Base-by-base conservation (phyloP, 352 stramenopile genomes). In the Globisporangium ultimum region DNA sequence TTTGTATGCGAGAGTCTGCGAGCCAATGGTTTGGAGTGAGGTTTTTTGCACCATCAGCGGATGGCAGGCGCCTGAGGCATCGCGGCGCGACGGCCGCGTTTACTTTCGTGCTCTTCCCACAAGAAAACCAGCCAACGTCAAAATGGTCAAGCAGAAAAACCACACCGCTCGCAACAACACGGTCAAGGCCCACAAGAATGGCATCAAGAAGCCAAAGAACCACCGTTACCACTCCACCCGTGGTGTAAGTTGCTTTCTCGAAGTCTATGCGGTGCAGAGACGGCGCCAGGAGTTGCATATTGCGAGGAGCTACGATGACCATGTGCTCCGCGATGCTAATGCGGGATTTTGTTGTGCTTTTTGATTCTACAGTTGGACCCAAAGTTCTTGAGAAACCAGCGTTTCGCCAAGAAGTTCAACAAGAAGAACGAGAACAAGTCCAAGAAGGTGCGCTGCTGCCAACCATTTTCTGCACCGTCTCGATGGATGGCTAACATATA, bases 371-470 rank as follows among this genome's bases (percentile, higher is more conserved):
- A 95, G 77, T 93, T 98, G 69, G 96, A 99, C 84, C 96, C 96
- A 55, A 99, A 99, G 78, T 99, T 99, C 79, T 76, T 99, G 66
- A 84, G 95, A 64, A 99, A 99, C 83, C 96, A 98, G 72, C 96
- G 97, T 78, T 98, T 96, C 86, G 94, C 93, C 68, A 98, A 98
- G 88, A 98, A 98, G 84, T 98, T 94, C 78, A 98, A 98, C 85
- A 94, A 93, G 74, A 93, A 92, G 78, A 74, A 93, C 70, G 70
- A 70, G 61, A 85, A 86, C 60, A 75, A 74, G 68, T 76, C 74
- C 58, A 83, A 80, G 60, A 85, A 87, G 74, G 71, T 82, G 66
- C 41, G 66, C 60, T 20, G 15, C 10, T 13, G 20, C 18, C 53
- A 17, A 18, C 49, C 21, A 15, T 28, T 10, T 18, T 22, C 10